Evolutionary conservation across 805 yeast species (phyloP).

Genomic region (Starmerella cellae): DNA sequence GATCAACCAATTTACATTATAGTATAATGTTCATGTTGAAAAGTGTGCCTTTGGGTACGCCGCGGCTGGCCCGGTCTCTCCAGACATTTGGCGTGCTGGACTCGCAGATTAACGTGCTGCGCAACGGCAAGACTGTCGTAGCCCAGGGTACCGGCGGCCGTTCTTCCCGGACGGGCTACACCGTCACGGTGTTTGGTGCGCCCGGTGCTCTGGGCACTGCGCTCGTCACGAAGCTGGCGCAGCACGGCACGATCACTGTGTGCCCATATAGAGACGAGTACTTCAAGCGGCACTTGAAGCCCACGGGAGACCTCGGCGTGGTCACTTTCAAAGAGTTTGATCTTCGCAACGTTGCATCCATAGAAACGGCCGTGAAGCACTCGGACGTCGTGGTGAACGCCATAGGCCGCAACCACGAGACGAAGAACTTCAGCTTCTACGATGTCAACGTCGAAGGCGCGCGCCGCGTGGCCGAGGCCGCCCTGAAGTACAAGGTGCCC

Average conservation of each 20-base stretch:
- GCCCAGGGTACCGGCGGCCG: constrained; percentile 65
- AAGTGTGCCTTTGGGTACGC: neutral
- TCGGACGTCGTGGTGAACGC: constrained; percentile 74
- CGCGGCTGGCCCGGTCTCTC: constrained; percentile 18
- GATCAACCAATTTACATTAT: neutral
- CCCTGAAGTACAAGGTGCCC: constrained; percentile 55
- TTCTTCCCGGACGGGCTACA: constrained; percentile 74
- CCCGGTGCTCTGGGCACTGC: constrained; percentile 68
- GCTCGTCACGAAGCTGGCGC: constrained; percentile 56
- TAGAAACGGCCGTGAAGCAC: constrained; percentile 63
- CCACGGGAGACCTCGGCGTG: constrained; percentile 77
- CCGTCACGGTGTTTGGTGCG: constrained; percentile 80
- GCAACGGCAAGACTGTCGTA: constrained; percentile 58
- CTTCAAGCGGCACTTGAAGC: constrained; percentile 64
- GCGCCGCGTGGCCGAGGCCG: constrained; percentile 61
- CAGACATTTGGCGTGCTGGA: constrained; percentile 31
- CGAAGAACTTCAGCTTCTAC: constrained; percentile 70
- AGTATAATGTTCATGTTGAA: constrained; percentile 2
- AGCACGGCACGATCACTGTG: constrained; percentile 65
- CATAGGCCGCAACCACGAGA: constrained; percentile 60
- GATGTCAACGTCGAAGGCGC: constrained; percentile 73
- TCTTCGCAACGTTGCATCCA: constrained; percentile 59
- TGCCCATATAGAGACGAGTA: constrained; percentile 74
- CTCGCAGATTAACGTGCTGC: constrained; percentile 50
- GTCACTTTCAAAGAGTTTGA: constrained; percentile 75